Evolutionary conservation across 1,284 basidiomycete species (phyloP), one percentile per base, ranked within the genome.

Genomic region (Caloboletus firmus): DNA sequence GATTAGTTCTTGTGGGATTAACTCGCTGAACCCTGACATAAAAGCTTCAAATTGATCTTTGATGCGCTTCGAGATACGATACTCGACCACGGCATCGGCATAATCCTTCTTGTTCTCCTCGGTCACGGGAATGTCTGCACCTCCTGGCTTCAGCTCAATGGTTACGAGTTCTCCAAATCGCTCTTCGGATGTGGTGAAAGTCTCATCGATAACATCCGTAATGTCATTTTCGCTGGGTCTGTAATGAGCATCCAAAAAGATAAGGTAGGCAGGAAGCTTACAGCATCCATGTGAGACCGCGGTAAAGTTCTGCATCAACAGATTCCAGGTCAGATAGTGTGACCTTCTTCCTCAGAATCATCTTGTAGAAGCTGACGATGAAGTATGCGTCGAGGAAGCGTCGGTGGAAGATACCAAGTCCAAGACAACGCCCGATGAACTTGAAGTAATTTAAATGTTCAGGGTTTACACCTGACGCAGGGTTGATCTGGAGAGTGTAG

Each of bases 361-460:
- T 97, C 79, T 97, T 97, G 82, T 97, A 97, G 78, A 97, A 95
- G 64, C 90, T 93, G 66, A 93, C 91, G 61, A 97, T 95, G 67
- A 97, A 97, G 80, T 96, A 96, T 31, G 94, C 94, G 65, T 97
- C 94, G 59, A 97, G 77, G 85, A 97, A 97, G 22, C 94, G 87
- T 59, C 95, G 85, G 71, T 97, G 94, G 85, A 97, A 97, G 70
- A 97, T 96, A 60, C 91, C 93, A 35, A 97, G 79, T 49, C 94
- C 94, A 46, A 97, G 79, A 58, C 89, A 91, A 51, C 95, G 85
- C 15, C 95, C 94, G 62, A 97, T 96, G 69, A 97, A 97, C 75
- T 95, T 96, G 86, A 97, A 96, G 76, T 96, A 97, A 77, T 96
- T 96, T 64, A 97, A 74, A 75, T 97, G 94, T 72, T 97, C 95